Percentiles rank a stretch among this genome's conserved stretches.
phyloP scores from a whole-genome alignment of 202 grass and related monocot genomes.

The Brachypodium distachyon region DNA sequence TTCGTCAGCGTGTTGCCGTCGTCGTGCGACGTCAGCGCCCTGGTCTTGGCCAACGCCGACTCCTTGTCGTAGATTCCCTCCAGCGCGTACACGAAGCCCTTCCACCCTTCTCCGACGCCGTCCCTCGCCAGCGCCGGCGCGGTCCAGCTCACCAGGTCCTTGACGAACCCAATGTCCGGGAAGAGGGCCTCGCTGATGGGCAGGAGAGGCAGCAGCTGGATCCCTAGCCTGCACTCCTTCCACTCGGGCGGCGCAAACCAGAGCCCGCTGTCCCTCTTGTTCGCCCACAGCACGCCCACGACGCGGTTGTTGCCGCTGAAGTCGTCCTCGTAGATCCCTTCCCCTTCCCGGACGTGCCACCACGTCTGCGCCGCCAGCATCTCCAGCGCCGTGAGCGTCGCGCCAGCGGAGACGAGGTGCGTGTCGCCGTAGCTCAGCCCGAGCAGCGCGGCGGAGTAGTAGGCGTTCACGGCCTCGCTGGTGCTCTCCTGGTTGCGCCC shows the following conservation, averaged over 20 bases:
- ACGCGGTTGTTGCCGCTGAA: constrained; percentile 58
- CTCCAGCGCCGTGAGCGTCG: constrained; percentile 70
- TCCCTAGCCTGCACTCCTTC: constrained; percentile 83
- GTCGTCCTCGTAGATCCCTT: constrained; percentile 67
- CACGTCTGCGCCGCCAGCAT: constrained; percentile 67
- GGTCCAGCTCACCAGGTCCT: constrained; percentile 74
- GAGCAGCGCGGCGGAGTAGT: constrained; percentile 70
- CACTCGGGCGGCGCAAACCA: constrained; percentile 87
- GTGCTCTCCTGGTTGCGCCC: constrained; percentile 96
- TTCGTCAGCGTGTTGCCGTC: constrained; percentile 83
- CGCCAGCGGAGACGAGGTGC: constrained; percentile 45
- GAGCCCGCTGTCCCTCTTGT: constrained; percentile 93
- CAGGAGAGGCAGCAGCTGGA: constrained; percentile 73
- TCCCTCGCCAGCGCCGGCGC: constrained; percentile 52
- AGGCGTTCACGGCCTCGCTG: constrained; percentile 86
- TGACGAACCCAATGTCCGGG: constrained; percentile 44
- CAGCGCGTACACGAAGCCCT: constrained; percentile 87
- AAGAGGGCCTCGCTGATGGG: constrained; percentile 82
- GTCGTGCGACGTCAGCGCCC: constrained; percentile 37
- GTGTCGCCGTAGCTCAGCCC: constrained; percentile 79
- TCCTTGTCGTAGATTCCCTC: constrained; percentile 71
- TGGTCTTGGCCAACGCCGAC: constrained; percentile 43
- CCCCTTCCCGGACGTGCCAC: constrained; percentile 73
- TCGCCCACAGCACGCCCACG: constrained; percentile 76
- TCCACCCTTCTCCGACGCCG: constrained; percentile 87